A percentile compares a stretch with the other conserved stretches of the same genome.
phyloP scores from a whole-genome alignment of 768 basidiomycete species.

The Suillus spraguei region DNA sequence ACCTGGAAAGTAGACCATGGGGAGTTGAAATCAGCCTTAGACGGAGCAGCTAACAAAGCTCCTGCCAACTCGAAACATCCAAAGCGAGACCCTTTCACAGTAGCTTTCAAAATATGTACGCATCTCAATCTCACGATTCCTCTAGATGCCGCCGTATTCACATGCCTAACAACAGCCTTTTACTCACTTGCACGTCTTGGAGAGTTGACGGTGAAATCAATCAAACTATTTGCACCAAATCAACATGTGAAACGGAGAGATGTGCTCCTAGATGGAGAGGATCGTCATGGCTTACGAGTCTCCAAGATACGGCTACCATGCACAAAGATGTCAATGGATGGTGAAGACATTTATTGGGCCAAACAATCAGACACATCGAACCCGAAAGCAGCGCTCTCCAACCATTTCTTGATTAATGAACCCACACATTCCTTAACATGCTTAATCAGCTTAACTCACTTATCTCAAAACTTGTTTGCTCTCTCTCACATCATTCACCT shows the following conservation, averaged over 20 bases:
- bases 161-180: no score
- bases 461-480: no score
- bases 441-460: no score
- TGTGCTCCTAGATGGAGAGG: neutral
- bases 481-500: no score
- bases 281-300: neutral
- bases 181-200: no score
- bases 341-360: neutral
- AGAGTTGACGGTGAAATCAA: no score
- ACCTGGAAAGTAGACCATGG: neutral
- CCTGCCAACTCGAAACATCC: neutral
- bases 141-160: no score
- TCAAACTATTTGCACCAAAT: neutral
- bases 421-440: no score
- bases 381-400: constrained; percentile 13
- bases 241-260: neutral
- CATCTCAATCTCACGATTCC: no score
- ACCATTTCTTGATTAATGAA: constrained; percentile 35
- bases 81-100: neutral
- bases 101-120: no score
- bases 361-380: neutral
- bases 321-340: neutral
- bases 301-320: neutral
- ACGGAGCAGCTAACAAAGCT: neutral
- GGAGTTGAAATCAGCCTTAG: neutral